Evolutionary conservation across 1,284 basidiomycete species (phyloP), one percentile per base, ranked within the genome.

Genomic region (Dichomitus squalens): DNA sequence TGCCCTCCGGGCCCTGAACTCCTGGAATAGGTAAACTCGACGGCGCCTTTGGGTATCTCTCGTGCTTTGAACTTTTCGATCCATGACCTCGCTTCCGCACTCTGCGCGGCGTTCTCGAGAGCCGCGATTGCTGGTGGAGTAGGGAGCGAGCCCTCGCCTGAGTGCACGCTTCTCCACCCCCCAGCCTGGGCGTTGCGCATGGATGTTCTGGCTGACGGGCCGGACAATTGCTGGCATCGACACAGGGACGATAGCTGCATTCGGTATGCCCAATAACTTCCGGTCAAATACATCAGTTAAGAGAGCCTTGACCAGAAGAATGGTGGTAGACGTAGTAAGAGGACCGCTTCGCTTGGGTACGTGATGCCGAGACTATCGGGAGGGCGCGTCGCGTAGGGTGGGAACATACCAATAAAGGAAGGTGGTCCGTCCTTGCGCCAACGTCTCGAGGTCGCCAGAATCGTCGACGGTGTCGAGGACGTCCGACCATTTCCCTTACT

Each of bases 1-100:
- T 92, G 90, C 12, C 89, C 90, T 31, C 89, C 89, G 8, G 90
- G 90, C 23, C 90, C 90, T 6, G 90, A 90, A 63, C 89, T 92
- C 50, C 88, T 76, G 2, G 88, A 83, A 68, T 87, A 92, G 0
- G 81, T 76, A 27, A 90, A 61, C 34, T 87, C 80, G 0, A 90
- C 86, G 14, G 75, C 52, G 20, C 69, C 70, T 62, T 74, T 80
- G 0, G 84, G 82, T 20, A 88, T 78, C 0, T 64, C 56, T 11
- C 65, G 59, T 7, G 58, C 53, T 52, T 75, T 76, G 68, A 89
- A 88, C 23, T 67, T 54, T 1, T 71, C 63, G 25, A 85, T 64
- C 87, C 87, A 89, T 31, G 69, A 64, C 12, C 77, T 74, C 6
- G 85, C 86, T 52, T 75, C 68, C 2, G 66, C 65, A 36, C 71